Evolutionary conservation across 2,329 filamentous ascomycete genomes (phyloP).

Genomic region (Fusarium fracticaudum): DNA sequence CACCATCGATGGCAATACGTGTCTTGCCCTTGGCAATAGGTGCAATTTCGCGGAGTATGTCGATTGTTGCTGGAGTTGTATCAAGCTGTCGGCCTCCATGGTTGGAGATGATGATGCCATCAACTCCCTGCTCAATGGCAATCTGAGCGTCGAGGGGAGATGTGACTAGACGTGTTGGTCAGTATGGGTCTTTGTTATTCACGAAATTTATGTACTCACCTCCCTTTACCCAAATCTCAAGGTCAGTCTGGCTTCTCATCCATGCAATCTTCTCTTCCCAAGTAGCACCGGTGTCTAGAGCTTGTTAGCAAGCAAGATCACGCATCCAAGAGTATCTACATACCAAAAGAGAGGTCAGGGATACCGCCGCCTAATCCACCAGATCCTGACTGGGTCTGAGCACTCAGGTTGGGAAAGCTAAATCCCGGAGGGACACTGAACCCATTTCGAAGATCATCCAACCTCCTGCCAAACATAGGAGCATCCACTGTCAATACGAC

Average conservation of each 20-base stretch:
- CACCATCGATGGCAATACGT: neutral
- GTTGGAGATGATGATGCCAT: slow-evolving; percentile 1
- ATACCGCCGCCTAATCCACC: neutral
- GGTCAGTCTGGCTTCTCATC: neutral
- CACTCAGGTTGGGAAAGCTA: neutral
- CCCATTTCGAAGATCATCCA: neutral
- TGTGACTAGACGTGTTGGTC: neutral
- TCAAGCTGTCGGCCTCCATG: neutral
- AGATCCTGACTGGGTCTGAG: neutral
- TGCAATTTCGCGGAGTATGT: neutral
- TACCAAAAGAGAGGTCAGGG: neutral
- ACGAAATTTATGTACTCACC: neutral
- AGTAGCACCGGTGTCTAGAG: neutral
- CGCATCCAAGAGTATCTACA: neutral
- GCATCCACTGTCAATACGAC: neutral
- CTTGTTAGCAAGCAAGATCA: neutral
- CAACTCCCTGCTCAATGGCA: neutral
- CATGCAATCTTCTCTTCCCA: neutral
- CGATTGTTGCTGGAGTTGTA: neutral
- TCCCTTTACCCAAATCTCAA: neutral
- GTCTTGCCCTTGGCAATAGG: neutral
- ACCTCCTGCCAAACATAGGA: neutral
- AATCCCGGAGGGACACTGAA: neutral
- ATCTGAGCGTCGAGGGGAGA: neutral
- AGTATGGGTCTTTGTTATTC: neutral